A percentile compares a stretch with the other conserved stretches of the same genome.
Conservation (phyloP, 257 asterid species). For the Leonotis leonurus region DNA sequence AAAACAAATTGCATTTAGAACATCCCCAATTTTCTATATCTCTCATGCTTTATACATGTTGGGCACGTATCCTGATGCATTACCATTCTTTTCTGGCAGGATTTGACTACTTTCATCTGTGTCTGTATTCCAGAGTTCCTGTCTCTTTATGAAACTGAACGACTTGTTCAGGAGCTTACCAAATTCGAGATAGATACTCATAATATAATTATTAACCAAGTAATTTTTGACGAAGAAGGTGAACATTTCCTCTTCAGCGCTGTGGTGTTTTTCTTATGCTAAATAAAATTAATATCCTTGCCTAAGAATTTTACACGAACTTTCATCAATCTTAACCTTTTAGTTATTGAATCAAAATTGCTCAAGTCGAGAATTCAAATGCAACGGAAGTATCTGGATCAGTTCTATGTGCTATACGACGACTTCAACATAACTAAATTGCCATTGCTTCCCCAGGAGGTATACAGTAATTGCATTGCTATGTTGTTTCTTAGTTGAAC, state of each 20-base stretch:
- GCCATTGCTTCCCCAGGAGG: conserved; percentile 97
- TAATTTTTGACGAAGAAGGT: conserved; percentile 94
- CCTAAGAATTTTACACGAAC: background rate
- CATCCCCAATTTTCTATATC: too few species aligned
- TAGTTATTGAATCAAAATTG: conserved; percentile 77
- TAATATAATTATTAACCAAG: conserved; percentile 92
- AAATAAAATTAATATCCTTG: background rate
- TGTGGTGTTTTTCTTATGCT: background rate
- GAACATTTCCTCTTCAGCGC: background rate
- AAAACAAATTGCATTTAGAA: too few species aligned
- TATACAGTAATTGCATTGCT: conserved; percentile 1
- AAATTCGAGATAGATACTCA: conserved; percentile 96
- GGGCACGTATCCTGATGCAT: conserved; percentile 13
- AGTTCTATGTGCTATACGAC: conserved; percentile 81
- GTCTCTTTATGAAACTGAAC: conserved; percentile 89
- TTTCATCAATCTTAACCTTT: conserved; percentile 5
- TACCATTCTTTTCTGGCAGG: conserved; percentile 43
- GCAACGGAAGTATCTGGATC: conserved; percentile 95
- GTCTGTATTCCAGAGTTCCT: conserved; percentile 98
- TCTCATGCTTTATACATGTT: background rate
- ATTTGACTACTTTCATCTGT: conserved; percentile 85
- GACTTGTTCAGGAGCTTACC: conserved; percentile 95
- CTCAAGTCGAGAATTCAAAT: conserved; percentile 85
- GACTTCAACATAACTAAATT: conserved; percentile 86
- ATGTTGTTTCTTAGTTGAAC: background rate